Base-by-base conservation (phyloP, 1,139 yeast species). In the Protomyces gravidus region DNA sequence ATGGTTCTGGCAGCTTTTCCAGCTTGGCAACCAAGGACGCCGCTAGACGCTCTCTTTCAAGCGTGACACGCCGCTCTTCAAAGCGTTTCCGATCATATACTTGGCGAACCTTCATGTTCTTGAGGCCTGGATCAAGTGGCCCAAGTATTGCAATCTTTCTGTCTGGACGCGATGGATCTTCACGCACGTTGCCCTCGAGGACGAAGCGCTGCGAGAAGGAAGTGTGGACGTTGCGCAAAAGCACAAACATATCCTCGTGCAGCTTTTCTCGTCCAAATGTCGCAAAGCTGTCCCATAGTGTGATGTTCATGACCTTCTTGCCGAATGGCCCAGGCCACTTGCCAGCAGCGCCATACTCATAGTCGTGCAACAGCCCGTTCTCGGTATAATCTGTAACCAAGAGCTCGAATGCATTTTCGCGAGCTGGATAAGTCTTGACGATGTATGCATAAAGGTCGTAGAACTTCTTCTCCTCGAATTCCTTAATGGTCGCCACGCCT, bases 241-340 rank as follows among this genome's bases (percentile, higher is more conserved):
- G 45, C 7, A 51, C 53, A 33, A 36, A 55, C 27, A 36, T 47
- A 25, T 55, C 51, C 15, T 59, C 62, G 26, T 56, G 46, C 7
- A 59, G 51, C 25, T 51, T 58, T 13, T 60, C 42, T 15, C 46
- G 59, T 5, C 61, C 62, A 32, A 28, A 51, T 13, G 15, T 13
- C 1, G 61, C 62, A 36, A 48, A 39, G 13, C 21, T 45, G 26
- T 59, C 62, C 62, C 62, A 59, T n/a, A 59, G 39, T 6, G 62
- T 52, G 17, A 55, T 50, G 17, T 58, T 53, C 36, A 59, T 26
- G 9, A 56, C 47, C 33, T 33, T 30, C 25, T 40, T 45, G 5
- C 62, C 61, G 23, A 46, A 56, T 2, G 62, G 62, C 2, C 62
- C 62, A 11, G 47, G 36, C 62, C 62, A 59, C 21, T 47, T 48